phyloP scores from a whole-genome alignment of 768 basidiomycete genomes.

The Sporobolomyces roseus region DNA sequence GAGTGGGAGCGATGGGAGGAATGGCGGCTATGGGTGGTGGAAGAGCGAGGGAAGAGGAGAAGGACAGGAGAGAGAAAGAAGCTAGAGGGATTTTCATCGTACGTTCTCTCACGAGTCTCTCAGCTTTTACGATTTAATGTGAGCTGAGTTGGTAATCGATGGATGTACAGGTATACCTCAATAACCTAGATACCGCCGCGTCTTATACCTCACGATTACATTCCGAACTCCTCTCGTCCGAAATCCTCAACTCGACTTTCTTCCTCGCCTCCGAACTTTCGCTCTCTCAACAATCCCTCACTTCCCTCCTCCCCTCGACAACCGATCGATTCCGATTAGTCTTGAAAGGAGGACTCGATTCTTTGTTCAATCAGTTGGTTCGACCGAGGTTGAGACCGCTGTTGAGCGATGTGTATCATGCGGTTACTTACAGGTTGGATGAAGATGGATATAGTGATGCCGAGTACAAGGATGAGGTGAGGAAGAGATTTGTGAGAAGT shows the following conservation, averaged over 20 bases:
- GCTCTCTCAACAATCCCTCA: slow-evolving; percentile 27
- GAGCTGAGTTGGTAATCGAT: too few species aligned
- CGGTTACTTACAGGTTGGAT: slow-evolving; percentile 79
- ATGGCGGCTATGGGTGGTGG: slow-evolving; percentile 43
- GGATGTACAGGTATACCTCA: slow-evolving; percentile 67
- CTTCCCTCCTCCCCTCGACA: slow-evolving; percentile 19
- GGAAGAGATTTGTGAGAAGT: slow-evolving; percentile 80
- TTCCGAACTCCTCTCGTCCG: slow-evolving; percentile 59
- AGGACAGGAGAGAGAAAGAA: slow-evolving; percentile 65
- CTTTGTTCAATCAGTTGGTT: slow-evolving; percentile 89
- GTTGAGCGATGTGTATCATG: slow-evolving; percentile 82
- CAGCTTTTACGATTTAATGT: too few species aligned
- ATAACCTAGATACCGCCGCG: slow-evolving; percentile 88
- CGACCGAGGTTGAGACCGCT: slow-evolving; percentile 80
- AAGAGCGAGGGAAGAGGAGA: slow-evolving; percentile 61
- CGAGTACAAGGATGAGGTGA: slow-evolving; percentile 77
- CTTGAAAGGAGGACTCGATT: slow-evolving; percentile 79
- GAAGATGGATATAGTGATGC: slow-evolving; percentile 78
- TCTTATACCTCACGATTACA: slow-evolving; percentile 80
- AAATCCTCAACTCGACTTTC: slow-evolving; percentile 54
- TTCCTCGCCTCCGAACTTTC: slow-evolving; percentile 38
- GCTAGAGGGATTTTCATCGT: slow-evolving; percentile 77
- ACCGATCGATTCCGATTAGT: slow-evolving; percentile 63
- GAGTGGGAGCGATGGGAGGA: slow-evolving; percentile 42
- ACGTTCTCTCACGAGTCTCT: slow-evolving; percentile 45